Base-by-base conservation (phyloP, 2,329 filamentous ascomycete species). In the Pyricularia pennisetigena region DNA sequence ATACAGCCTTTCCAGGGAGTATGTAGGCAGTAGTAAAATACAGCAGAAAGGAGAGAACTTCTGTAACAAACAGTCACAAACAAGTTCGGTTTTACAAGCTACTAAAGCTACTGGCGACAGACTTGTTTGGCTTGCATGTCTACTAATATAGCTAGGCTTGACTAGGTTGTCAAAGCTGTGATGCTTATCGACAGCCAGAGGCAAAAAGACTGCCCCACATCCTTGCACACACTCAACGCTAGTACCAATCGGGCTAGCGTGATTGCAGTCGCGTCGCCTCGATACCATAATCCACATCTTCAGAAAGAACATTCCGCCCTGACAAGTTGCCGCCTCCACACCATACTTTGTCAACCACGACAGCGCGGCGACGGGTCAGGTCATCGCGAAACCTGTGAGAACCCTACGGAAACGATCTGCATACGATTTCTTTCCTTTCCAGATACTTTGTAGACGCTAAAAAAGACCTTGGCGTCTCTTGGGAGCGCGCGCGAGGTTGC, bases 251-350 rank as follows among this genome's bases (percentile, higher is more conserved):
- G 16, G 57, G n/a, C 23, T 61, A 61, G 57, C 57, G 57, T 8
- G 16, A 49, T 7, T 54, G 4, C 57, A 12, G 57, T 23, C 57
- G 57, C 57, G 57, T 61, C 57, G 57, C 57, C 57, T 61, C 24
- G 57, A 61, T 61, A 49, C 57, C 57, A 23, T 61, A 61, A 61
- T 61, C 57, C 57, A 61, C 57, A 26, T 61, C 57, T 61, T 61
- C 24, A 61, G 57, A 61, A 61, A 61, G 57, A 61, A 61, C 57
- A 61, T 61, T 61, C 57, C 57, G 57, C 57, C 57, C 57, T 49
- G 20, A 49, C 23, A n/a, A 59, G 57, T 26, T 26, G 57, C 57
- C 57, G 24, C 41, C 41, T 61, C 57, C 10, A 24, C 57, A 61
- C 57, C 57, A 61, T 26, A 61, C 14, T 49, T 61, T 61, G 57